Evolutionary conservation across 73 alveolate genomes (phyloP).

Genomic region (Paramecium pentaurelia): DNA sequence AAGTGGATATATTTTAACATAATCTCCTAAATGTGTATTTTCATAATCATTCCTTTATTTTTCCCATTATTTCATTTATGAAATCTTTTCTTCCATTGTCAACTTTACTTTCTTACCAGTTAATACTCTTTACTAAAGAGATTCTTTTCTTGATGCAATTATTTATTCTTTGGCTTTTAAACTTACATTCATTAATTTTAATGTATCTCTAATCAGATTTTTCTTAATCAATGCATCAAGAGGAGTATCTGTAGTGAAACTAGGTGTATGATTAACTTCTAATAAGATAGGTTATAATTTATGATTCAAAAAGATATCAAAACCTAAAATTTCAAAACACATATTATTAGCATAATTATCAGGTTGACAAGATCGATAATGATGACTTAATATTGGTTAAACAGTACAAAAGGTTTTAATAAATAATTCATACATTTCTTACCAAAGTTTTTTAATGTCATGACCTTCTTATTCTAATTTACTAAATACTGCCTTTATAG

Average conservation of each 20-base stretch:
- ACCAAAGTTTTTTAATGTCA: conserved; percentile 67
- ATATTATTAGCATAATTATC: conserved; percentile 66
- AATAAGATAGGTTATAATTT: conserved; percentile 41
- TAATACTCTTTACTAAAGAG: conserved; percentile 40
- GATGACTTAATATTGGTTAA: conserved; percentile 70
- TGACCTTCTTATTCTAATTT: conserved; percentile 63
- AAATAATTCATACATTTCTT: conserved; percentile 51
- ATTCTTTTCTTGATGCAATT: conserved; percentile 39
- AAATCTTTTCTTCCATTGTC: conserved; percentile 49
- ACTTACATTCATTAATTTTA: conserved; percentile 44
- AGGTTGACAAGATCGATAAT: conserved; percentile 71
- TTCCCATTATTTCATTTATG: conserved; percentile 7
- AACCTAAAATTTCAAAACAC: conserved; percentile 68
- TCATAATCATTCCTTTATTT: conserved; percentile 61
- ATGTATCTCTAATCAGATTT: conserved; percentile 46
- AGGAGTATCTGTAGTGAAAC: conserved; percentile 60
- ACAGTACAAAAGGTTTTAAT: conserved; percentile 68
- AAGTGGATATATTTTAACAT: conserved; percentile 56
- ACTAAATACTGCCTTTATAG: conserved; percentile 55
- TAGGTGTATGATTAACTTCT: conserved; percentile 62
- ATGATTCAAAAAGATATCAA: conserved; percentile 60
- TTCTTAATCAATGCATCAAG: conserved; percentile 53
- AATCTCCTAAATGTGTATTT: conserved; percentile 63
- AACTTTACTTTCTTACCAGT: conserved; percentile 47
- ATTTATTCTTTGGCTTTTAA: conserved; percentile 41